phyloP scores from a whole-genome alignment of 176 grass and related monocot genomes.

The Canna indica region DNA sequence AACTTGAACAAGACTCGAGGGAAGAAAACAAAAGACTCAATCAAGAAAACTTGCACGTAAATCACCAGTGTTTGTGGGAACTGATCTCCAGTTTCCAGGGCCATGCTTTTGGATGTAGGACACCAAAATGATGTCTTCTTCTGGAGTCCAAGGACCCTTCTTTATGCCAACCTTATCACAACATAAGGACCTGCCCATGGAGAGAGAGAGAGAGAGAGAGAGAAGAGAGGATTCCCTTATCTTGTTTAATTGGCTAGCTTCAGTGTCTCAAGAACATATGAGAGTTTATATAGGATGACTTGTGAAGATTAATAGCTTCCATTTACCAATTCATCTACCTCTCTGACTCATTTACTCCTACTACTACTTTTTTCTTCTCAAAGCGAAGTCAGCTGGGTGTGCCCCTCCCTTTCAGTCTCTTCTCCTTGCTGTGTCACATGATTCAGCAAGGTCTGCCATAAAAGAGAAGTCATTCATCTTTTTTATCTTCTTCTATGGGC shows the following conservation, averaged over 20 bases:
- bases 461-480: neutral
- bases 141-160: neutral
- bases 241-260: neutral
- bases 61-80: neutral
- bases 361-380: neutral
- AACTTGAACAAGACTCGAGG: no score
- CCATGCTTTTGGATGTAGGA: constrained; percentile 8
- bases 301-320: neutral
- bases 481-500: neutral
- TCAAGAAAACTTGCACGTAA: no score
- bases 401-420: neutral
- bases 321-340: constrained; percentile 3
- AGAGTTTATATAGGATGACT: constrained; percentile 2
- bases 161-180: constrained; percentile 14
- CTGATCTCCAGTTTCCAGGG: constrained; percentile 10
- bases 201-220: no score
- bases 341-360: constrained; percentile 1
- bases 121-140: constrained; percentile 5
- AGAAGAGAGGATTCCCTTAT: no score
- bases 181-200: constrained; percentile 4
- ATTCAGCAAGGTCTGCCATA: neutral
- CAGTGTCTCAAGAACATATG: neutral
- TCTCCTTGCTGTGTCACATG: neutral
- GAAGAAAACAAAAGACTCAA: no score
- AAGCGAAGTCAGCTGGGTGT: neutral